A percentile compares a stretch with the other conserved stretches of the same genome.
Evolutionary conservation across 495 filamentous ascomycete genomes (phyloP).

Genomic region (Terfezia claveryi): DNA sequence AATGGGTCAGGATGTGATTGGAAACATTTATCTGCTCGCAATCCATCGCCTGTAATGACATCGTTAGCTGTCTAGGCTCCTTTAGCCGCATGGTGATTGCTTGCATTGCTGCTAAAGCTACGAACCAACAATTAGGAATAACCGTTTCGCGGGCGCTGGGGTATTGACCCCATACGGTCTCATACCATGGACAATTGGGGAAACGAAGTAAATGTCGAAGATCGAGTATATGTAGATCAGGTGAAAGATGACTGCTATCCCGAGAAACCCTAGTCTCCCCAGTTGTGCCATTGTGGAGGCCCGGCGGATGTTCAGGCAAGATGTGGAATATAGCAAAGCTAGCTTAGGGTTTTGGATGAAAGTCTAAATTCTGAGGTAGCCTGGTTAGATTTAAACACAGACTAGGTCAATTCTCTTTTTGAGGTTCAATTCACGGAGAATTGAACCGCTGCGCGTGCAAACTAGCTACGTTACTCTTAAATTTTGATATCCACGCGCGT

Average conservation of each 20-base stretch:
- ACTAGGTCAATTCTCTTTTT: no score
- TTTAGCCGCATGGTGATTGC: not conserved
- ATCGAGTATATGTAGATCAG: slow-evolving; percentile 88
- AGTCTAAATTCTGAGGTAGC: not conserved
- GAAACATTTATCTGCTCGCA: slow-evolving; percentile 96
- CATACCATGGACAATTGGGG: slow-evolving; percentile 95
- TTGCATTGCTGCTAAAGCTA: not conserved
- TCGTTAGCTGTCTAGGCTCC: not conserved
- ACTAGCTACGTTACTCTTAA: no score
- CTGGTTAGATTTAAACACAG: no score
- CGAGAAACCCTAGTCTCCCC: slow-evolving; percentile 69
- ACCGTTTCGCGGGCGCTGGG: slow-evolving; percentile 53
- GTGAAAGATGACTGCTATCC: slow-evolving; percentile 83
- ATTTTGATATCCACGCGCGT: no score
- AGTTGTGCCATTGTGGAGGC: slow-evolving; percentile 43
- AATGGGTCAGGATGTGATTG: slow-evolving; percentile 84
- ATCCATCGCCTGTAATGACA: slow-evolving; percentile 47
- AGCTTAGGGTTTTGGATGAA: not conserved
- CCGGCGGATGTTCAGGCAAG: not conserved
- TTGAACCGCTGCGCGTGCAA: no score
- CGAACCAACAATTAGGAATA: slow-evolving; percentile 84
- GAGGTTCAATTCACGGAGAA: no score
- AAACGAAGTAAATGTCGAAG: slow-evolving; percentile 98
- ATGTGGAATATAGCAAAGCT: not conserved
- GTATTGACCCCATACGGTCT: slow-evolving; percentile 49